Base-by-base conservation (phyloP, 768 basidiomycete species). In the Boletus rex-veris region DNA sequence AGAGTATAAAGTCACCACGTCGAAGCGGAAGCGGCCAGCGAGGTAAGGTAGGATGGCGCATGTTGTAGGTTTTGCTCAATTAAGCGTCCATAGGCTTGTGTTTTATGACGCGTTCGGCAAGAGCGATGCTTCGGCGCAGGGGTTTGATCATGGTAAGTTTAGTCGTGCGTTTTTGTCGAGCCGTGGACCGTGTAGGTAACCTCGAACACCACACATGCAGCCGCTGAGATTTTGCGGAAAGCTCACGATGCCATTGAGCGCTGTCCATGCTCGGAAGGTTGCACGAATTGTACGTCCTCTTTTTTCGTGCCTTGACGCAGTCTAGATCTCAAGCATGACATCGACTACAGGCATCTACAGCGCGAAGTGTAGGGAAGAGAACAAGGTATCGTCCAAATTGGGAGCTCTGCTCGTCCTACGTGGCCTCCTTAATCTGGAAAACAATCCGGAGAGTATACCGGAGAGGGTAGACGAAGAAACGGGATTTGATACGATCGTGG, bases 61-160 rank as follows among this genome's bases (percentile, higher is more conserved):
- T n/a, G 7, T 3, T 1, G n/a, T 35, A 7, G 24, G n/a, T 31
- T 14, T 24, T 5, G 35, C 45, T 45, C 36, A 53, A 33, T 4
- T 4, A 1, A 35, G 10, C 18, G 12, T 12, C 3, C 12, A 40
- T 18, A 91, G 91, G 58, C 71, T 96, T 19, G 84, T 94, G 37
- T 88, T 95, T 62, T 93, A 90, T 60, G 92, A 94, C 55, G 68
- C 76, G 18, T 73, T 81, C 9, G 88, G 86, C 1, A 83, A 80
- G 60, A 86, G 87, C 16, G 87, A 89, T 0, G 75, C 88, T 7
- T 81, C 88, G 30, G 80, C 83, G 3, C 90, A 85, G 63, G 90
- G 88, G 3, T 93, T 93, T 62, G 93, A 94, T 61, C 83, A 90
- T 60, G 80, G 90, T 88, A 62, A 16, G 63, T 36, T 31, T n/a